Evolutionary conservation across 805 yeast genomes (phyloP), one percentile per base, ranked within the genome.

Genomic region (Metschnikowia corniflorae): DNA sequence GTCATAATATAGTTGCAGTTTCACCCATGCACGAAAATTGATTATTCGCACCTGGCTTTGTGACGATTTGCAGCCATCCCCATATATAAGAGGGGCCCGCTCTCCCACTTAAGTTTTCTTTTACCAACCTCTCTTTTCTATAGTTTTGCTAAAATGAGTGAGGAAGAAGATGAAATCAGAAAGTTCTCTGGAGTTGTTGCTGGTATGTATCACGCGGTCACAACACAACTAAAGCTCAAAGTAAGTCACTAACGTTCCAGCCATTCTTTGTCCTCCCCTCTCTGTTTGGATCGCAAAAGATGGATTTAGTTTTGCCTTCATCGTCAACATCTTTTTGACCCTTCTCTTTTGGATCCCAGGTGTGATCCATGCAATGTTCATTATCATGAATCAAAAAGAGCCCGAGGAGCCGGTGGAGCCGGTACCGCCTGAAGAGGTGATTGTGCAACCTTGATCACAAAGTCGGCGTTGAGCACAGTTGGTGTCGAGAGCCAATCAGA

Each of bases 331-430:
- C 26, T 32, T 37, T 23, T 37, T 32, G 33, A 37, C 37, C 13
- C 36, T 37, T 25, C 33, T 37, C 16, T 32, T 37, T 23, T 37
- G 41, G 41, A 18, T 37, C 20, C 41, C 41, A n/a, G 41, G 41
- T 16, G 37, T 32, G 15, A 15, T 37, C 23, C 37, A 32, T 24
- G 41, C 41, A n/a, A 28, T 37, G 16, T 27, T 14, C 26, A 26
- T 31, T 9, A 32, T 37, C n/a, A n/a, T n/a, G n/a, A n/a, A n/a
- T n/a, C n/a, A n/a, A n/a, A n/a, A n/a, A n/a, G n/a, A n/a, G n/a
- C n/a, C n/a, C n/a, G n/a, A n/a, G n/a, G n/a, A n/a, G n/a, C n/a
- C n/a, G n/a, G n/a, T n/a, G n/a, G n/a, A n/a, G n/a, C n/a, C n/a
- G n/a, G n/a, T n/a, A n/a, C n/a, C n/a, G n/a, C n/a, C n/a, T n/a